phyloP scores from a whole-genome alignment of 1,284 basidiomycete genomes.

The Trametes versicolor region DNA sequence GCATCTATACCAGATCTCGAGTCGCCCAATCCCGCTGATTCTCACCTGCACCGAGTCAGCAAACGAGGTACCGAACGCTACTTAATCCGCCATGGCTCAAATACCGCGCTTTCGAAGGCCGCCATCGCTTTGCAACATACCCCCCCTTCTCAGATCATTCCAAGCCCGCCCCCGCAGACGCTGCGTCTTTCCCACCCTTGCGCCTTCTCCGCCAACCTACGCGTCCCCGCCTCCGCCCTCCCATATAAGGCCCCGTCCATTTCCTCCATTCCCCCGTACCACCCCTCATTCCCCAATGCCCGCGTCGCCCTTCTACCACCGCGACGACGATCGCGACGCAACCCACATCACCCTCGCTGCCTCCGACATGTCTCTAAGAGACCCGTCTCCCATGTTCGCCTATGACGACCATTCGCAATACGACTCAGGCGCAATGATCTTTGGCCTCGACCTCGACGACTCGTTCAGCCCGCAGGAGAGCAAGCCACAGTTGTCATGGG shows the following conservation, averaged over 20 bases:
- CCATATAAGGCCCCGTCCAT: constrained; percentile 38
- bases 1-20: constrained; percentile 33
- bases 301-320: constrained; percentile 46
- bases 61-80: constrained; percentile 35
- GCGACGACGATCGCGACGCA: constrained; percentile 42
- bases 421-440: constrained; percentile 64
- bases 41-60: constrained; percentile 32
- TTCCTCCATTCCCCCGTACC: constrained; percentile 37
- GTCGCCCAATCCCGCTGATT: constrained; percentile 34
- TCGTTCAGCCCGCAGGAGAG: constrained; percentile 45
- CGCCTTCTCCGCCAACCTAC: constrained; percentile 33
- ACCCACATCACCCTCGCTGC: constrained; percentile 43
- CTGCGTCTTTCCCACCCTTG: constrained; percentile 31
- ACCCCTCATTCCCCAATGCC: constrained; percentile 38
- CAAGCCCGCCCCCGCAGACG: constrained; percentile 29
- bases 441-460: constrained; percentile 73
- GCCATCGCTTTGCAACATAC: constrained; percentile 35
- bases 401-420: constrained; percentile 58
- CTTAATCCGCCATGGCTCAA: constrained; percentile 36
- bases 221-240: constrained; percentile 37
- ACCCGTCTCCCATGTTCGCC: constrained; percentile 52
- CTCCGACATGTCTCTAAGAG: constrained; percentile 52
- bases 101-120: constrained; percentile 34
- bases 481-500: constrained; percentile 55
- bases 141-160: constrained; percentile 32